phyloP scores from a whole-genome alignment of 805 yeast species.

The Teunomyces aglyptinius region DNA sequence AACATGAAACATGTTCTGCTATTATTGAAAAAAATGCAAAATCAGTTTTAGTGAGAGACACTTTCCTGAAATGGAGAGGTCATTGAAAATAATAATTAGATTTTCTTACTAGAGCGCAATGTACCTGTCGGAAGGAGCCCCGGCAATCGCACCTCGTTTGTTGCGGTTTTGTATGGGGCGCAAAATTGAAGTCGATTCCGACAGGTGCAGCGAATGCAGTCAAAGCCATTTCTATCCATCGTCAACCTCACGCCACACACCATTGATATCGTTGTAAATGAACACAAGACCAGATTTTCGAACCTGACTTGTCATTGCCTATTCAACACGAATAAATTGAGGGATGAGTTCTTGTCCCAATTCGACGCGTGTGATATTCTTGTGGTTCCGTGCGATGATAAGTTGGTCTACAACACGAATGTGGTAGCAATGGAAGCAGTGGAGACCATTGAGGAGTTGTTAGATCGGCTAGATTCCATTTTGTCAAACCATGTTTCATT shows the following conservation, averaged over 20 bases:
- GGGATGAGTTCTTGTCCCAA: background rate
- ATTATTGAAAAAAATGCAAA: no score
- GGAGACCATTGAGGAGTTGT: background rate
- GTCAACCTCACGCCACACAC: background rate
- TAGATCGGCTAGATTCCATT: background rate
- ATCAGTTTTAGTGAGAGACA: no score
- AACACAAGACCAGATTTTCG: background rate
- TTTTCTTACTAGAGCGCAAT: no score
- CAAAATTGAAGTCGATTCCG: background rate
- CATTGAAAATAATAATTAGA: no score
- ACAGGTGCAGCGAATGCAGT: background rate
- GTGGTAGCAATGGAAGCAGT: background rate
- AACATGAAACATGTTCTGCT: no score
- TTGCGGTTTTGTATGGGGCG: no score
- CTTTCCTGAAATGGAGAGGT: no score
- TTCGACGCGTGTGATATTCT: background rate
- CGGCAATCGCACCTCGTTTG: no score
- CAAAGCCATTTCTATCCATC: background rate
- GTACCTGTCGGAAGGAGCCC: no score
- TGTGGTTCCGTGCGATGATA: conserved; percentile 3
- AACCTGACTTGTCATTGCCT: conserved; percentile 4
- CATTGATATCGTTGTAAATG: background rate
- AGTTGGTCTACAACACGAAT: background rate
- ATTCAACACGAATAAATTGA: conserved; percentile 3
- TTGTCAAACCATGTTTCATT: background rate